Evolutionary conservation across 108 stramenopile species (phyloP).

Genomic region (Seminavis robusta): DNA sequence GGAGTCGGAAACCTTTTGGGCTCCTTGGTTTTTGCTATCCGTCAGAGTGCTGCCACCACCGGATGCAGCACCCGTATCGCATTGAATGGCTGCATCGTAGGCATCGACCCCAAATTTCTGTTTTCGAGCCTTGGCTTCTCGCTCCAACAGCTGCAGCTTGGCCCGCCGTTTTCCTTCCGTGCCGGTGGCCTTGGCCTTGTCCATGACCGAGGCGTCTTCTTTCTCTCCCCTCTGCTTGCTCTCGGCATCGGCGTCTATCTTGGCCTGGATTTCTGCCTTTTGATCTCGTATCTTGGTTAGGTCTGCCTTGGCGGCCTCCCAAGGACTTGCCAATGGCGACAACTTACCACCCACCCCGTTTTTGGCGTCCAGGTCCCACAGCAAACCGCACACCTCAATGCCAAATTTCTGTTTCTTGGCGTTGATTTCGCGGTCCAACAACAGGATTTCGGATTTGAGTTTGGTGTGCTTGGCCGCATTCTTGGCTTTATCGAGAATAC

Average conservation of each 20-base stretch:
- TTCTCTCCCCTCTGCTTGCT: constrained; percentile 48
- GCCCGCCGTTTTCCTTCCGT: constrained; percentile 69
- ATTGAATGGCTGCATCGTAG: too few species aligned
- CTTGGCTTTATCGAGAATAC: too few species aligned
- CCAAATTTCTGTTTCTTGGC: constrained; percentile 70
- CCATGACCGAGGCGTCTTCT: constrained; percentile 68
- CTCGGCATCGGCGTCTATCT: too few species aligned
- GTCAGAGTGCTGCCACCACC: too few species aligned
- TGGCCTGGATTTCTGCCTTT: constrained; percentile 54
- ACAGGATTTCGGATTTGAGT: constrained; percentile 43
- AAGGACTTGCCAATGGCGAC: constrained; percentile 47
- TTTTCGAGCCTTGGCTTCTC: constrained; percentile 61
- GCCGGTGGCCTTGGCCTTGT: constrained; percentile 58
- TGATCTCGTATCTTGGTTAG: constrained; percentile 65
- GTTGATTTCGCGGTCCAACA: constrained; percentile 68
- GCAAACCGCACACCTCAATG: constrained; percentile 76
- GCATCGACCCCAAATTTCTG: constrained; percentile 69
- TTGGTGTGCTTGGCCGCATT: not conserved
- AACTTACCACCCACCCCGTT: too few species aligned
- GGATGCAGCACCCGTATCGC: too few species aligned
- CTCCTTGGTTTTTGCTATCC: too few species aligned
- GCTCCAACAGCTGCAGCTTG: constrained; percentile 57
- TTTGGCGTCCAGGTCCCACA: too few species aligned
- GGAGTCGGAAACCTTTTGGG: too few species aligned
- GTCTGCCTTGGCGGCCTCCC: constrained; percentile 72